Base-by-base conservation (phyloP, 2,329 filamentous ascomycete genomes). In the Penicillium sp. region DNA sequence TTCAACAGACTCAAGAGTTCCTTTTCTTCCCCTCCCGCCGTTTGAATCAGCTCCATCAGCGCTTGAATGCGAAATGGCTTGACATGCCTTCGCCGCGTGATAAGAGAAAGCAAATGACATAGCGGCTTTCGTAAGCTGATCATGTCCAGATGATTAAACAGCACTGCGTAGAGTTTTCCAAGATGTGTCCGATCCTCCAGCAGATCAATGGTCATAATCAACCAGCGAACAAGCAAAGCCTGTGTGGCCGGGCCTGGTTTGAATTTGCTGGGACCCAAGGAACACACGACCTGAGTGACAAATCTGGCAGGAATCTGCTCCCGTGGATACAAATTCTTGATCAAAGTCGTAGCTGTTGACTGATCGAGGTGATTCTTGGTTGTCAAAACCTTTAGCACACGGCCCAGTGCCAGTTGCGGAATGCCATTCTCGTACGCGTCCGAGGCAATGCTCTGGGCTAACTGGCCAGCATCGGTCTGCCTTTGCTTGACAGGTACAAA, bases 61-160 rank as follows among this genome's bases (percentile, higher is more conserved):
- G 82, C 74, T 62, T 94, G 88, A 49, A 95, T 90, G 49, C 89
- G 79, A 63, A 89, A 90, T 2, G 88, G 88, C 54, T 85, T 83
- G 39, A 95, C 88, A 68, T 95, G 88, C 62, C 83, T 88, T 47
- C 89, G 82, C 47, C 87, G 77, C 39, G 89, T 94, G 40, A 91
- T 81, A 28, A 91, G 68, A 3, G 86, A 88, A 24, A 95, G 74
- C 33, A 95, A 68, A 69, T 94, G 87, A 61, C 88, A 90, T 43
- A 93, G 65, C 8, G 72, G 67, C 45, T 71, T 86, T 77, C 86
- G 79, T 51, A 90, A 79, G 49, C 82, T 85, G 43, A 88, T 84
- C 60, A 88, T 91, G 61, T 94, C 87, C 5, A 95, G 76, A 54
- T 91, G 73, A 54, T 88, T 88, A 64, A 95, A 95, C 4, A 95